Conservation (phyloP, 352 stramenopile species). For the Plasmopara halstedii region DNA sequence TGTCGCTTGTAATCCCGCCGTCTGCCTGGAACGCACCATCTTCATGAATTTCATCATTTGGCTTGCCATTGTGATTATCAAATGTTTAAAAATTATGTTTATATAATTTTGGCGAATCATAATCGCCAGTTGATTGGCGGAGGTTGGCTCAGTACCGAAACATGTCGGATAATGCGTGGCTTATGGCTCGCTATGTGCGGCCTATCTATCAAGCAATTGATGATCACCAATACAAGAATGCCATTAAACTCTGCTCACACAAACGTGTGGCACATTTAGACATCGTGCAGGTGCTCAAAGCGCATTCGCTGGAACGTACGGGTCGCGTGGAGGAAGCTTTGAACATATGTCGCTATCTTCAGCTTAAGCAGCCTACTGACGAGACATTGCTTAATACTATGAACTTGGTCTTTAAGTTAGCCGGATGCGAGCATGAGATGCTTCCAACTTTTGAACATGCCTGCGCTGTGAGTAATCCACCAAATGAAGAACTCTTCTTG, state of each 20-base stretch:
- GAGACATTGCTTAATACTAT: constrained; percentile 82
- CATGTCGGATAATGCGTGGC: constrained; percentile 51
- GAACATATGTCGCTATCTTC: constrained; percentile 54
- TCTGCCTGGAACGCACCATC: constrained; percentile 10
- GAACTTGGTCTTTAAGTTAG: constrained; percentile 74
- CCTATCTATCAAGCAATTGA: constrained; percentile 86
- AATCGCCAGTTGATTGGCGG: neutral
- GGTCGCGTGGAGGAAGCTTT: constrained; percentile 63
- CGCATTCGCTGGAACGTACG: constrained; percentile 76
- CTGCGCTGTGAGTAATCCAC: constrained; percentile 33
- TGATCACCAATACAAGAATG: constrained; percentile 65
- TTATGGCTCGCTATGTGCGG: constrained; percentile 68
- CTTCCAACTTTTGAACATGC: constrained; percentile 67
- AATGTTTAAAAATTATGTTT: neutral
- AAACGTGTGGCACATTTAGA: constrained; percentile 74
- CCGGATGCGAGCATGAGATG: constrained; percentile 70
- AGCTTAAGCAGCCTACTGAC: constrained; percentile 60
- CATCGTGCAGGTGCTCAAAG: constrained; percentile 79
- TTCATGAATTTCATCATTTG: constrained; percentile 17
- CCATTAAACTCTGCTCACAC: constrained; percentile 74
- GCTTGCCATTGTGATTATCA: constrained; percentile 21
- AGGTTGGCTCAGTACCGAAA: constrained; percentile 1
- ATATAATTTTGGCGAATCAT: constrained; percentile 11
- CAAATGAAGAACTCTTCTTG: constrained; percentile 64
- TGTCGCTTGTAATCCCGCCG: neutral